Conservation (phyloP, 1,284 basidiomycete genomes). For the Ustilago esculenta region DNA sequence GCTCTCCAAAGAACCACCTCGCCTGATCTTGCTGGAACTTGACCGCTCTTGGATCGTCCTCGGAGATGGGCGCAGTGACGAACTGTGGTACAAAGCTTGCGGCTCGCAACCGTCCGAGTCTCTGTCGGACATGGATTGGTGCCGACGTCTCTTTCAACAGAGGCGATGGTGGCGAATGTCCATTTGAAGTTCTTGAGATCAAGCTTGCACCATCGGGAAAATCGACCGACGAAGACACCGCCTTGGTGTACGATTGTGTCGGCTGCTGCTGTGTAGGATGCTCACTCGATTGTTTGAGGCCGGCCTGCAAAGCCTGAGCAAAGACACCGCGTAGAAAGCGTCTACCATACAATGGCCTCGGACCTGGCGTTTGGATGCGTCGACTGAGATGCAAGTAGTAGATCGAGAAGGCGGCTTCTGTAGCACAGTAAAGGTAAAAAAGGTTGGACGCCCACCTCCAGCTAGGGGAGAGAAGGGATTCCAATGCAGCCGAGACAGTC, state of each 20-base stretch:
- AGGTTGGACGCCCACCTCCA: conserved; percentile 14
- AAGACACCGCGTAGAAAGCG: conserved; percentile 48
- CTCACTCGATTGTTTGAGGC: conserved; percentile 18
- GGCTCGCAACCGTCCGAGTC: conserved; percentile 36
- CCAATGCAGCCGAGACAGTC: not conserved
- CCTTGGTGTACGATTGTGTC: conserved; percentile 19
- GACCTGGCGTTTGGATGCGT: conserved; percentile 46
- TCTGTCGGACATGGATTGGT: conserved; percentile 20
- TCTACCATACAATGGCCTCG: conserved; percentile 39
- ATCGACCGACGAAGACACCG: conserved; percentile 3
- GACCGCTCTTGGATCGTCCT: conserved; percentile 56
- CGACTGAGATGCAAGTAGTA: conserved; percentile 44
- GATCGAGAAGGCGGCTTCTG: conserved; percentile 58
- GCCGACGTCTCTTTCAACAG: conserved; percentile 8
- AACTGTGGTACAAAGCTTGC: conserved; percentile 53
- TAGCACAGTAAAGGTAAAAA: conserved; percentile 36
- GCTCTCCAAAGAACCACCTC: conserved; percentile 56
- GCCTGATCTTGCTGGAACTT: conserved; percentile 53
- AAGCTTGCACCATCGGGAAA: not conserved
- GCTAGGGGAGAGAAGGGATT: conserved; percentile 9
- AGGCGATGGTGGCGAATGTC: not conserved
- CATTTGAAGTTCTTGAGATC: conserved; percentile 1
- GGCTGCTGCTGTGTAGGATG: not conserved
- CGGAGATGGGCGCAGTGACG: conserved; percentile 36
- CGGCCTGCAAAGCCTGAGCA: conserved; percentile 44